phyloP scores from a whole-genome alignment of 352 stramenopile species.

The Globisporangium carolinianum region DNA sequence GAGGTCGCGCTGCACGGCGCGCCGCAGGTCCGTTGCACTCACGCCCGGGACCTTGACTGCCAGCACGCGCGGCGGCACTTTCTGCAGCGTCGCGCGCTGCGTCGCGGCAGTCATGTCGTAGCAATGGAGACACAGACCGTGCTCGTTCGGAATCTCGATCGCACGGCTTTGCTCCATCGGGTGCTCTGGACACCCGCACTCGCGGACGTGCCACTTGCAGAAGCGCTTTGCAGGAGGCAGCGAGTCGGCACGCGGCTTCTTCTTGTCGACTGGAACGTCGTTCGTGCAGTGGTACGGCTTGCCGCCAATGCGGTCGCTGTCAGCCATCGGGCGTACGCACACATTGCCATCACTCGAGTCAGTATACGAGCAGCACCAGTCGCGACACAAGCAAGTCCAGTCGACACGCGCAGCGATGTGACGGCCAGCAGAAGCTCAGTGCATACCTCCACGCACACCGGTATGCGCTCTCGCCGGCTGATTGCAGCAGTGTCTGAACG shows the following conservation, averaged over 20 bases:
- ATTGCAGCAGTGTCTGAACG: neutral
- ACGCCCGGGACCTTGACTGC: constrained; percentile 36
- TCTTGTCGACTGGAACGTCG: constrained; percentile 9
- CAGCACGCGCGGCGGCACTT: constrained; percentile 28
- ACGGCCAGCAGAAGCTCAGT: no score
- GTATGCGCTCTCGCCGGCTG: neutral
- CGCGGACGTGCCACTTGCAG: constrained; percentile 49
- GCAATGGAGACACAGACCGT: constrained; percentile 47
- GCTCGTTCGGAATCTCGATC: constrained; percentile 57
- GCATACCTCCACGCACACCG: constrained; percentile 32
- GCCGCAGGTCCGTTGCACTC: constrained; percentile 19
- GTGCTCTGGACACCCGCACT: constrained; percentile 39
- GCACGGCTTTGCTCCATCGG: constrained; percentile 32
- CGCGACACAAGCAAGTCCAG: no score
- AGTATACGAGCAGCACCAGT: no score
- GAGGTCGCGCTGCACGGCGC: constrained; percentile 17
- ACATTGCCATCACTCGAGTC: no score
- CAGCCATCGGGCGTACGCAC: no score
- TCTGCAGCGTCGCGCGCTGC: constrained; percentile 39
- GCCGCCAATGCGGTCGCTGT: constrained; percentile 33
- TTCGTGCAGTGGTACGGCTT: constrained; percentile 53
- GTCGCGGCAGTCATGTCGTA: constrained; percentile 40
- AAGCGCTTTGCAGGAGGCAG: constrained; percentile 5
- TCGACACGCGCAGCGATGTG: no score
- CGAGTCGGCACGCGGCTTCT: neutral